Evolutionary conservation across 176 grass and related monocot genomes (phyloP).

Genomic region (Eleusine coracana): DNA sequence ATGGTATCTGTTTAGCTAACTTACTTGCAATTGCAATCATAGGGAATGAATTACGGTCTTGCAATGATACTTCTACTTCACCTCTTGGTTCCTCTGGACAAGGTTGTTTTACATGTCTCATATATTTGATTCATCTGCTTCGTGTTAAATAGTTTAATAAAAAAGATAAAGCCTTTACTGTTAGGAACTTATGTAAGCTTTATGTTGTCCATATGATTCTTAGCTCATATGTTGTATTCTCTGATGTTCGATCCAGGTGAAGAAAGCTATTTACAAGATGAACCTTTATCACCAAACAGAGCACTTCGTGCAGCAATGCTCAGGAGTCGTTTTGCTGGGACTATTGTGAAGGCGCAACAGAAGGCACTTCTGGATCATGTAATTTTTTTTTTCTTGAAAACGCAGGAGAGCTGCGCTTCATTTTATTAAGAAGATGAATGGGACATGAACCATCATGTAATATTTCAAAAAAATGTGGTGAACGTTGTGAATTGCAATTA

Average conservation of each 20-base stretch:
- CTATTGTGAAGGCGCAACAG: constrained; percentile 88
- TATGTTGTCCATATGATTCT: constrained; percentile 2
- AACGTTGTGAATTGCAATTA: constrained; percentile 22
- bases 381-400: background rate
- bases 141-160: constrained; percentile 7
- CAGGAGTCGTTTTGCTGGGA: constrained; percentile 85
- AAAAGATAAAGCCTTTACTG: background rate
- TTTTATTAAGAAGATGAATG: too few species aligned
- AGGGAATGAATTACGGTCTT: constrained; percentile 40
- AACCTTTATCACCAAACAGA: constrained; percentile 72
- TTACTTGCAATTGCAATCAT: constrained; percentile 32
- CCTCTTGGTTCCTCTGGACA: constrained; percentile 39
- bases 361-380: constrained; percentile 79
- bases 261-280: constrained; percentile 52
- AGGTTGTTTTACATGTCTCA: constrained; percentile 44
- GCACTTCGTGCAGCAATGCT: constrained; percentile 88
- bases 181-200: background rate
- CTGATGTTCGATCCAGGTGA: constrained; percentile 46
- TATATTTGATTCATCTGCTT: constrained; percentile 21
- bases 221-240: constrained; percentile 23
- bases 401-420: too few species aligned
- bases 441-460: constrained; percentile 49
- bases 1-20: constrained; percentile 38
- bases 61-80: constrained; percentile 43
- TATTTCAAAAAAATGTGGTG: constrained; percentile 26